Percentiles rank a stretch among this genome's conserved stretches.
phyloP scores from a whole-genome alignment of 768 basidiomycete genomes.

The Russula dissimulans region DNA sequence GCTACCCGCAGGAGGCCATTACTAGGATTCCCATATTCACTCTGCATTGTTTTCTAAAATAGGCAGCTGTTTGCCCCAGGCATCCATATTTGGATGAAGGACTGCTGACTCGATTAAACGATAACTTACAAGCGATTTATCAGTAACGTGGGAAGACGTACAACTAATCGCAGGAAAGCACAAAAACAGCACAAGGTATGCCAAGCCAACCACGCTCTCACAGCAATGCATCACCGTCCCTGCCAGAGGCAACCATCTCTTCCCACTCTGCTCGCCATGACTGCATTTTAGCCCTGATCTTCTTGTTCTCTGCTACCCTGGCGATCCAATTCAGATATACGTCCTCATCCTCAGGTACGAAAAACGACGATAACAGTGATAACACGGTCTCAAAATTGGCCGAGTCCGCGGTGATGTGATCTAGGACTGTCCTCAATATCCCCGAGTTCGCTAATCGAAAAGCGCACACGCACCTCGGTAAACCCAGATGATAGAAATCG shows the following conservation, averaged over 20 bases:
- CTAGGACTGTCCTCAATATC: conserved; percentile 31
- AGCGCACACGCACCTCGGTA: conserved; percentile 56
- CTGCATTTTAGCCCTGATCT: conserved; percentile 58
- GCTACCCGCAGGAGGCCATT: neutral
- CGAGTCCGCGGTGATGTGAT: conserved; percentile 68
- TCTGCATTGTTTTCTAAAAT: neutral
- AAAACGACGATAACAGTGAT: conserved; percentile 87
- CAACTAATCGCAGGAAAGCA: neutral
- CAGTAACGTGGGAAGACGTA: conserved; percentile 1
- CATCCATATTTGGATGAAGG: neutral
- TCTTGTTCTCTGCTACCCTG: conserved; percentile 48
- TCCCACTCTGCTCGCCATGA: conserved; percentile 79
- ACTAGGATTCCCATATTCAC: neutral
- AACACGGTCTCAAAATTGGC: conserved; percentile 89
- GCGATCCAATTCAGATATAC: conserved; percentile 73
- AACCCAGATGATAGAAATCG: conserved; percentile 84
- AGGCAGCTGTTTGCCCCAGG: too few species aligned
- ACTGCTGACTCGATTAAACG: neutral
- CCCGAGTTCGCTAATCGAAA: neutral
- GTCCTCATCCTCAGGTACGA: conserved; percentile 88
- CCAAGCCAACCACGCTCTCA: conserved; percentile 25
- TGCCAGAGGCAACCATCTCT: conserved; percentile 53
- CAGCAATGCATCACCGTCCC: conserved; percentile 51
- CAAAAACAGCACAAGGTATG: neutral
- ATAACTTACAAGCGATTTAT: too few species aligned